Base-by-base conservation (phyloP, 495 filamentous ascomycete species). In the Penicillium mononematosum region DNA sequence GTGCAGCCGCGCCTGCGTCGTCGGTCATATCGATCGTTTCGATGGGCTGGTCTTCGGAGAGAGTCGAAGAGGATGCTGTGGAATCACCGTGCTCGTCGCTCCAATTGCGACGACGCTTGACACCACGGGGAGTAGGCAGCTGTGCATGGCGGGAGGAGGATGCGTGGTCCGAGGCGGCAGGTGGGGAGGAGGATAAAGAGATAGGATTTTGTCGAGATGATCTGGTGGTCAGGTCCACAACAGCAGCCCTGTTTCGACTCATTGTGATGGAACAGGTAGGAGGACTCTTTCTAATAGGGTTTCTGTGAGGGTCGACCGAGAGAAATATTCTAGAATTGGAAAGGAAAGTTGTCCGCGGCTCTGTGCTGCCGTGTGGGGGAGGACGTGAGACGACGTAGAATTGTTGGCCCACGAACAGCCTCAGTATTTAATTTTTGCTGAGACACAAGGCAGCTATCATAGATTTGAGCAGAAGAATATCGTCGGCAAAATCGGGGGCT, bases 181-280 rank as follows among this genome's bases (percentile, higher is more conserved):
- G 49, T 5, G 49, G 49, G 17, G 49, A 51, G 9, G 49, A 51
- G 19, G 36, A 51, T 12, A 51, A 16, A 17, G 32, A 16, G 16
- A 51, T 51, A 4, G 49, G 32, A 17, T 8, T 51, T n/a, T 16
- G 49, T 1, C 22, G 49, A 2, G 49, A 16, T 24, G 49, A 9
- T 19, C 31, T 50, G 14, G 49, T 24, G 16, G 49, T 51, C 20
- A 51, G 49, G 16, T 51, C 49, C 14, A 51, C 49, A 24, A 51
- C 34, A 22, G 41, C 49, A n/a, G 19, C 36, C 3, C 5, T 20
- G 12, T 11, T 24, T 12, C 29, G 4, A 7, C 34, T 25, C 49
- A 51, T 51, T n/a, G 20, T 16, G 4, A 36, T 8, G 9, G 44
- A 27, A 1, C 2, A 7, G 43, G 1, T 20, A 20, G 14, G 14